These are phyloP conservation scores for Shiraia bambusicola DNA, from an alignment of 2,329 filamentous ascomycete genomes.

Conservation along the genomic window DNA sequence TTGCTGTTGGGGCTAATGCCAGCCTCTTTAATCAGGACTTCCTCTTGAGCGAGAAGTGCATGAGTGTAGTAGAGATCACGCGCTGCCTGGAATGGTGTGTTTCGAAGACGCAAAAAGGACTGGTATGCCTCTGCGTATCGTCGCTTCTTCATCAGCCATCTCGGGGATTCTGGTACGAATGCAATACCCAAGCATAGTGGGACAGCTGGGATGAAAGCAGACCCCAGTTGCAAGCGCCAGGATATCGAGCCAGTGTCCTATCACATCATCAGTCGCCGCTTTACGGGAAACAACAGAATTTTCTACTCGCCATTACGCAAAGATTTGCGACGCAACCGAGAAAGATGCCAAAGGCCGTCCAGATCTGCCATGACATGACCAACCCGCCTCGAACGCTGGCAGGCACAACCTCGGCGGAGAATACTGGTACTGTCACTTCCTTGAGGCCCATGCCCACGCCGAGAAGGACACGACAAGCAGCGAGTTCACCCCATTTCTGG, in stretches of 20 bases:
- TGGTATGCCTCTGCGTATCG: constrained; percentile 43
- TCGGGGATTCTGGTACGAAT: constrained; percentile 43
- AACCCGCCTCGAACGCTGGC: constrained; percentile 52
- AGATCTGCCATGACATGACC: constrained; percentile 52
- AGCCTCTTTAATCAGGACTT: constrained; percentile 35
- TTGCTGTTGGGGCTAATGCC: constrained; percentile 39
- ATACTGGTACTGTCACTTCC: constrained; percentile 48
- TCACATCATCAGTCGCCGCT: neutral
- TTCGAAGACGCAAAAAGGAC: constrained; percentile 44
- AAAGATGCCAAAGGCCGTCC: constrained; percentile 50
- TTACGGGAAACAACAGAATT: neutral
- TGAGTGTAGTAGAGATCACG: constrained; percentile 48
- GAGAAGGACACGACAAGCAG: constrained; percentile 40
- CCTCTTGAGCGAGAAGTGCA: constrained; percentile 40
- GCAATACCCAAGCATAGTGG: constrained; percentile 44
- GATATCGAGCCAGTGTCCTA: constrained; percentile 39
- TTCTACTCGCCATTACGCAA: constrained; percentile 35
- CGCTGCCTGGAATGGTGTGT: constrained; percentile 45
- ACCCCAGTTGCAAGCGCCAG: constrained; percentile 45
- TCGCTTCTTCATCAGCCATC: constrained; percentile 47
- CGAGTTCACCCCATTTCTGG: constrained; percentile 45
- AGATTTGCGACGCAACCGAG: constrained; percentile 47
- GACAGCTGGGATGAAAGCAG: constrained; percentile 44
- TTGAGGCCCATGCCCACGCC: constrained; percentile 51
- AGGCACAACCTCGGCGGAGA: constrained; percentile 51